A percentile compares a stretch with the other conserved stretches of the same genome.
phyloP scores from a whole-genome alignment of 176 grass and related monocot species.

The Echinochloa phyllopogon region DNA sequence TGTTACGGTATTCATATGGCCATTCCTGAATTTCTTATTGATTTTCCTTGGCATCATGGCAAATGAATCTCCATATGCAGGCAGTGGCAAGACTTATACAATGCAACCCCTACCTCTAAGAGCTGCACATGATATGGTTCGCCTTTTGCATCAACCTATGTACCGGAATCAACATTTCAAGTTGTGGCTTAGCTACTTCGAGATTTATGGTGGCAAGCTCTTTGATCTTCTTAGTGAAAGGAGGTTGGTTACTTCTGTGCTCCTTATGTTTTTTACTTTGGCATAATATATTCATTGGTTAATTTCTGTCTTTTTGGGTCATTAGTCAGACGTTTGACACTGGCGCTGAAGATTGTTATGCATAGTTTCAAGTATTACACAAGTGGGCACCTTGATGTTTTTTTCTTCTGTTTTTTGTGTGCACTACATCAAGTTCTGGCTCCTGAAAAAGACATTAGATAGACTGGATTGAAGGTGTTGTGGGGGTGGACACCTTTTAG shows the following conservation, averaged over 20 bases:
- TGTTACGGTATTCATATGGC: background rate
- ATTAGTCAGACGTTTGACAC: background rate
- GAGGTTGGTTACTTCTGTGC: slow-evolving; percentile 45
- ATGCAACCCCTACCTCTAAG: slow-evolving; percentile 77
- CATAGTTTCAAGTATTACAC: background rate
- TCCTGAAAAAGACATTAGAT: too few species aligned
- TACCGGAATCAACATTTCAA: slow-evolving; percentile 60
- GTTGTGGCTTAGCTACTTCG: slow-evolving; percentile 82
- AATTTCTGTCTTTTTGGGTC: background rate
- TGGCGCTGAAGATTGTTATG: slow-evolving; percentile 12
- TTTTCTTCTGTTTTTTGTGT: background rate
- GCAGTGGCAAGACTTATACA: slow-evolving; percentile 83
- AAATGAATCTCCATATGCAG: slow-evolving; percentile 47
- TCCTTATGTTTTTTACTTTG: slow-evolving; percentile 6
- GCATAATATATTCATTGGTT: background rate
- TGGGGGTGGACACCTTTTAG: background rate
- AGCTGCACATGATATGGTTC: slow-evolving; percentile 72
- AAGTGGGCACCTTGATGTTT: background rate
- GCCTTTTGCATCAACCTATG: slow-evolving; percentile 56
- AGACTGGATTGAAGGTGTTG: background rate
- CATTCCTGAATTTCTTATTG: slow-evolving; percentile 1
- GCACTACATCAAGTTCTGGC: background rate
- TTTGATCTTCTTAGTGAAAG: slow-evolving; percentile 83
- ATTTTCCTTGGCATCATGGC: background rate
- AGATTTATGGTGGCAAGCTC: slow-evolving; percentile 79